A percentile compares a stretch with the other conserved stretches of the same genome.
Evolutionary conservation across 2,329 filamentous ascomycete genomes (phyloP).

Genomic region (Neonectria neomacrospora): DNA sequence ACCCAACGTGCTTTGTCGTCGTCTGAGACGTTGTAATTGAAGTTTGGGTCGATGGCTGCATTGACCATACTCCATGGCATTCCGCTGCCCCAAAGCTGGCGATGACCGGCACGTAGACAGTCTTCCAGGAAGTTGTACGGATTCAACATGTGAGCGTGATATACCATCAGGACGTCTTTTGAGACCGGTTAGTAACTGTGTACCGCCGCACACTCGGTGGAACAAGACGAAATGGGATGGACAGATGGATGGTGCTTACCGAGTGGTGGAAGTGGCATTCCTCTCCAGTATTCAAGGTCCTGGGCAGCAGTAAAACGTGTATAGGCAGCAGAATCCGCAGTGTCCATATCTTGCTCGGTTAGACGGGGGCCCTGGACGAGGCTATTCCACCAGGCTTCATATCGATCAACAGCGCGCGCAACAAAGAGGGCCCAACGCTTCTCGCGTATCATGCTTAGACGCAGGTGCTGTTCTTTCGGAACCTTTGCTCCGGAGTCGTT

Average conservation of each 20-base stretch:
- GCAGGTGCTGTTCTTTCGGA: conserved; percentile 31
- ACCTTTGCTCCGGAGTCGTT: conserved; percentile 37
- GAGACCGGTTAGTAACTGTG: not conserved
- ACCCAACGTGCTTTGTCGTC: conserved; percentile 58
- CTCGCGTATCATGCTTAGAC: conserved; percentile 65
- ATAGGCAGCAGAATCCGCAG: conserved; percentile 12
- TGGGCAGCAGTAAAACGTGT: conserved; percentile 12
- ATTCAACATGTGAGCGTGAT: conserved; percentile 78
- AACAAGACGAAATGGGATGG: too few species aligned
- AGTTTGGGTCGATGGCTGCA: conserved; percentile 63
- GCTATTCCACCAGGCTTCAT: conserved; percentile 67
- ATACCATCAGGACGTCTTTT: conserved; percentile 76
- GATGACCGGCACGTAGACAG: conserved; percentile 33
- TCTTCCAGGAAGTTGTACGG: conserved; percentile 61
- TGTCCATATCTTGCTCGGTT: conserved; percentile 26
- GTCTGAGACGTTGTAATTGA: conserved; percentile 61
- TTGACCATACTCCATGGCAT: conserved; percentile 72
- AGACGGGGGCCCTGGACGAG: conserved; percentile 21
- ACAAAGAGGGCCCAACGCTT: conserved; percentile 76
- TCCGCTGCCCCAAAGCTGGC: conserved; percentile 61
- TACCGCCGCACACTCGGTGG: too few species aligned
- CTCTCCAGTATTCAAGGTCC: conserved; percentile 30
- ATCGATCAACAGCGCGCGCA: conserved; percentile 70
- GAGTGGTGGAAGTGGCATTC: conserved; percentile 35
- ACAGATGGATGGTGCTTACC: conserved; percentile 22